Percentiles rank a stretch among this genome's conserved stretches.
These are phyloP conservation scores for Pythium utonaiense DNA, from an alignment of 352 stramenopile species.

Conservation along the genomic window DNA sequence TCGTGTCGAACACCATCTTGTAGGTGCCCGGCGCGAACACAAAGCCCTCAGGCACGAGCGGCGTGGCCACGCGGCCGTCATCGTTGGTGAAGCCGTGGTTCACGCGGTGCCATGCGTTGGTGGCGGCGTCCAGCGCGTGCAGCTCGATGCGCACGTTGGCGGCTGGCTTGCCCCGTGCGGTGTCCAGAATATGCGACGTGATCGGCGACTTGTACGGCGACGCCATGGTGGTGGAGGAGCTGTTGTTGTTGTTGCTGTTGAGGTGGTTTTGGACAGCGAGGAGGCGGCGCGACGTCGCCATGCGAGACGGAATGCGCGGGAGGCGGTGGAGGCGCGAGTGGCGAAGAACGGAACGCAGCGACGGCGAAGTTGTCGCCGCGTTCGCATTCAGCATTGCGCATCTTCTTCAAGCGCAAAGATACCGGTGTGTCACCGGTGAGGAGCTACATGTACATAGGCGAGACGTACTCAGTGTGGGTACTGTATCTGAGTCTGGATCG, in stretches of 20 bases:
- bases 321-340: slow-evolving; percentile 1
- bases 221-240: not conserved
- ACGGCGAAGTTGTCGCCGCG: too few species aligned
- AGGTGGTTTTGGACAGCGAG: slow-evolving; percentile 30
- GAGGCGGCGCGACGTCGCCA: slow-evolving; percentile 25
- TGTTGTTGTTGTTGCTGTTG: too few species aligned
- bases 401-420: not conserved
- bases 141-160: slow-evolving; percentile 69
- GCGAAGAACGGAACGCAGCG: not conserved
- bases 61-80: slow-evolving; percentile 61
- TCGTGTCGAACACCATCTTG: slow-evolving; percentile 80
- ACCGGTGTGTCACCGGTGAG: not conserved
- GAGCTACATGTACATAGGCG: not conserved
- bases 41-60: slow-evolving; percentile 41
- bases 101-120: slow-evolving; percentile 39
- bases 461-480: not conserved
- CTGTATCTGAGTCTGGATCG: not conserved
- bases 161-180: slow-evolving; percentile 64
- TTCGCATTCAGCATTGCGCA: slow-evolving; percentile 13
- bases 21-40: slow-evolving; percentile 55
- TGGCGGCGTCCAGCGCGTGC: slow-evolving; percentile 34
- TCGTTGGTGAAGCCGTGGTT: slow-evolving; percentile 60
- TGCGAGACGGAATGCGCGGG: not conserved
- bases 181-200: slow-evolving; percentile 89
- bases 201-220: slow-evolving; percentile 56